Evolutionary conservation across 2,329 filamentous ascomycete genomes (phyloP).

Genomic region (Exophiala alcalophila): DNA sequence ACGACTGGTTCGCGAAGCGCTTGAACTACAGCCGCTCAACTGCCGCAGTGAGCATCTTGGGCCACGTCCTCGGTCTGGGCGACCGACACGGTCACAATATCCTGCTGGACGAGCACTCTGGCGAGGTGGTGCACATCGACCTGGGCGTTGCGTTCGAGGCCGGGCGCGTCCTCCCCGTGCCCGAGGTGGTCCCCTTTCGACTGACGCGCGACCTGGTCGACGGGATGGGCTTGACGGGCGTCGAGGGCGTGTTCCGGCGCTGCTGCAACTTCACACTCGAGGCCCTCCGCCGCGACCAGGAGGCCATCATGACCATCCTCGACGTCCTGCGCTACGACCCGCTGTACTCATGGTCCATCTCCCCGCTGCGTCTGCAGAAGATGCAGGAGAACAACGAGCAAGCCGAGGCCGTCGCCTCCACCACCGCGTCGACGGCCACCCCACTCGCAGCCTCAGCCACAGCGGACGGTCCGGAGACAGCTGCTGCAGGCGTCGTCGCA

Average conservation of each 20-base stretch:
- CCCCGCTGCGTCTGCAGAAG: slow-evolving; percentile 62
- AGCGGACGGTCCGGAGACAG: no score
- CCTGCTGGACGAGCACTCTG: slow-evolving; percentile 80
- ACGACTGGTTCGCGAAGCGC: slow-evolving; percentile 90
- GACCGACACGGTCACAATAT: slow-evolving; percentile 98
- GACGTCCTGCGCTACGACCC: slow-evolving; percentile 98
- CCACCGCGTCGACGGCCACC: slow-evolving; percentile 30
- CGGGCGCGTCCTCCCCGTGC: slow-evolving; percentile 89
- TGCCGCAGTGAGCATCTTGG: slow-evolving; percentile 91
- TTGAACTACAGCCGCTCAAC: slow-evolving; percentile 91
- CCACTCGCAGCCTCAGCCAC: slow-evolving; percentile 20
- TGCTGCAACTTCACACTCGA: slow-evolving; percentile 98
- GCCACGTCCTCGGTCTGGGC: slow-evolving; percentile 86
- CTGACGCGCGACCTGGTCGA: slow-evolving; percentile 93
- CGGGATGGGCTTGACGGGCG: slow-evolving; percentile 92
- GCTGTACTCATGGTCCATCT: slow-evolving; percentile 91
- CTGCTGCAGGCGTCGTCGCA: slow-evolving; percentile 4
- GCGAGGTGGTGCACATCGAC: slow-evolving; percentile 95
- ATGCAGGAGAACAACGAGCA: slow-evolving; percentile 59
- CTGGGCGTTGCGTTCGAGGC: slow-evolving; percentile 96
- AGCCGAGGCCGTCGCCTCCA: slow-evolving; percentile 37
- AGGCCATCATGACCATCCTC: slow-evolving; percentile 97
- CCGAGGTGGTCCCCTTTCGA: slow-evolving; percentile 92
- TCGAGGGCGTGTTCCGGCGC: slow-evolving; percentile 93
- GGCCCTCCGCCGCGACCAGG: slow-evolving; percentile 88